Conservation (phyloP, 2,329 filamentous ascomycete genomes). For the Pseudopithomyces maydicus region DNA sequence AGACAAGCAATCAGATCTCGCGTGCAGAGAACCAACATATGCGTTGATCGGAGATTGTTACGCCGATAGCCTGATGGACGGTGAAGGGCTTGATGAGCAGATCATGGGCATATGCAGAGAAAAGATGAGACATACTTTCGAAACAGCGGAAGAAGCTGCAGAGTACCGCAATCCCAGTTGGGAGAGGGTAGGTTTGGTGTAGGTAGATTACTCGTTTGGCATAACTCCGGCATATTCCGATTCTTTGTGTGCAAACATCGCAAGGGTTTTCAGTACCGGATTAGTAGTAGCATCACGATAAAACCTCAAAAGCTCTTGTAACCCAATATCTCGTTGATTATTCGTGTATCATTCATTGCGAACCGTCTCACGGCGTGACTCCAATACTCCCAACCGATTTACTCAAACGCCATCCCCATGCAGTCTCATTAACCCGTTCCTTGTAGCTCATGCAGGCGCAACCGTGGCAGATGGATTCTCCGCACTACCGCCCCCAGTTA, state of each 20-base stretch:
- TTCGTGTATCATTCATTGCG: background rate
- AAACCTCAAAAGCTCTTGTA: background rate
- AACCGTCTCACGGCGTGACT: too few relatives aligned
- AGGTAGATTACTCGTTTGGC: too few relatives aligned
- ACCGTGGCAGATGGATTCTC: slow-evolving; percentile 25
- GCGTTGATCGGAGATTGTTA: background rate
- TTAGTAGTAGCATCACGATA: background rate
- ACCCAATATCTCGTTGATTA: background rate
- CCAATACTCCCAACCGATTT: too few relatives aligned
- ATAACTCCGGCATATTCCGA: too few relatives aligned
- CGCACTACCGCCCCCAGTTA: slow-evolving; percentile 45
- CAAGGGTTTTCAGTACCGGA: too few relatives aligned
- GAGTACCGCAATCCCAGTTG: too few relatives aligned
- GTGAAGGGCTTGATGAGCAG: too few relatives aligned
- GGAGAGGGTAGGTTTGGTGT: too few relatives aligned
- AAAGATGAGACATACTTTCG: too few relatives aligned
- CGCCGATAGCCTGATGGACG: background rate
- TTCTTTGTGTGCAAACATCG: too few relatives aligned
- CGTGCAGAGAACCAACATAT: background rate
- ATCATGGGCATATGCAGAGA: too few relatives aligned
- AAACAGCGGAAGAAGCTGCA: too few relatives aligned
- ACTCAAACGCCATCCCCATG: background rate
- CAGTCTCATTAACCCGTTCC: background rate
- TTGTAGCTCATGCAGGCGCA: slow-evolving; percentile 13
- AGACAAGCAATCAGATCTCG: background rate